phyloP scores from a whole-genome alignment of 345 rosid genomes.

The Clarkia xantiana region DNA sequence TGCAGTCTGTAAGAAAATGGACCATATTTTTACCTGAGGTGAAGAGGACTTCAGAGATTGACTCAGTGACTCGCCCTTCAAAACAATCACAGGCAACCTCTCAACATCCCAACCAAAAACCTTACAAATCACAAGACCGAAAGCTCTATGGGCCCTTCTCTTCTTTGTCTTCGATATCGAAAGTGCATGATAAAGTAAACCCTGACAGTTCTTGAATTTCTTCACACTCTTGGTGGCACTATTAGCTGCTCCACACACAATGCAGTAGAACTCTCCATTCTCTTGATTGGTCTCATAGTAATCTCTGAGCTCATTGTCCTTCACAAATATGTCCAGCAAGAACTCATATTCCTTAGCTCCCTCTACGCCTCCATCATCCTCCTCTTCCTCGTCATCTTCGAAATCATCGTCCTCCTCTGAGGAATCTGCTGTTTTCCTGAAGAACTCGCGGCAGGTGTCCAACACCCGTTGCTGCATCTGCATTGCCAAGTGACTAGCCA shows the following conservation, averaged over 20 bases:
- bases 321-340: slow-evolving; percentile 28
- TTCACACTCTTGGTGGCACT: slow-evolving; percentile 20
- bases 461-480: slow-evolving; percentile 25
- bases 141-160: slow-evolving; percentile 50
- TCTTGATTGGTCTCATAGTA: slow-evolving; percentile 37
- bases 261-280: slow-evolving; percentile 45
- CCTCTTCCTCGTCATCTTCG: slow-evolving; percentile 12
- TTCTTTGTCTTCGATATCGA: slow-evolving; percentile 30
- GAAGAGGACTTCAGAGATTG: slow-evolving; percentile 7
- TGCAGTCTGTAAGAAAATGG: too few species aligned
- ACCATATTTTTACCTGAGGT: background rate
- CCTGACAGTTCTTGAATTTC: slow-evolving; percentile 45
- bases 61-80: slow-evolving; percentile 23
- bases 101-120: slow-evolving; percentile 68
- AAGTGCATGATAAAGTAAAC: slow-evolving; percentile 49
- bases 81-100: slow-evolving; percentile 23
- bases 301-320: slow-evolving; percentile 36
- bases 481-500: slow-evolving; percentile 14
- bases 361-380: slow-evolving; percentile 16
- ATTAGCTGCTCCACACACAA: slow-evolving; percentile 42
- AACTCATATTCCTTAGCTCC: slow-evolving; percentile 30
- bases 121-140: slow-evolving; percentile 49
- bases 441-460: slow-evolving; percentile 30
- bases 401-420: slow-evolving; percentile 18
- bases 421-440: slow-evolving; percentile 9